phyloP scores from a whole-genome alignment of 192 early-diverging fungal genomes.

The Paraglomus brasilianum region DNA sequence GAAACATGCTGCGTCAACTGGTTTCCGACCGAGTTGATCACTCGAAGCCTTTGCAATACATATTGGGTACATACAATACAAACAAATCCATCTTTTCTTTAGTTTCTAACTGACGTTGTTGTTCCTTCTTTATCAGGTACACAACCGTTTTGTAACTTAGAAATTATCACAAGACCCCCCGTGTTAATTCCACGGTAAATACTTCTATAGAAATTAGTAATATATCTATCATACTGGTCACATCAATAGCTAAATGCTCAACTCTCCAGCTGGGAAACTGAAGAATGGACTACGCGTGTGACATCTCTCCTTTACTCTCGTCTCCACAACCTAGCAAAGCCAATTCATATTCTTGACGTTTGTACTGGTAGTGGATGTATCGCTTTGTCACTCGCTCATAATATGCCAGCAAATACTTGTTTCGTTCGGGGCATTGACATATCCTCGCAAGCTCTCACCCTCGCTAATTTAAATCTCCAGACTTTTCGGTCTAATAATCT shows the following conservation, averaged over 20 bases:
- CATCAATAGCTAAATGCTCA: conserved; percentile 6
- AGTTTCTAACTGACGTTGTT: not conserved
- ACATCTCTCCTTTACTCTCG: conserved; percentile 45
- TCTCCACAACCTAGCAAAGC: conserved; percentile 13
- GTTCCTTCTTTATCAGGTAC: conserved; percentile 48
- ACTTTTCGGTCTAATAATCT: conserved; percentile 33
- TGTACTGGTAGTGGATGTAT: conserved; percentile 91
- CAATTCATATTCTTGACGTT: conserved; percentile 75
- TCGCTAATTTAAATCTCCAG: conserved; percentile 59
- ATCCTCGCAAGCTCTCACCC: conserved; percentile 54
- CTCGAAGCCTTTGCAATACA: conserved; percentile 91
- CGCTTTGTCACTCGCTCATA: conserved; percentile 65
- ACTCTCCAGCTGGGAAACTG: conserved; percentile 79
- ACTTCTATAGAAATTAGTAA: not conserved
- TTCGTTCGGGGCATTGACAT: conserved; percentile 66
- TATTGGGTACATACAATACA: conserved; percentile 55
- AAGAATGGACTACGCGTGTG: conserved; percentile 81
- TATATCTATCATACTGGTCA: conserved; percentile 2
- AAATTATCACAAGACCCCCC: conserved; percentile 67
- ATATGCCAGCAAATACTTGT: conserved; percentile 45
- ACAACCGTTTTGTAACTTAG: conserved; percentile 81
- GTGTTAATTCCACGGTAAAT: conserved; percentile 80
- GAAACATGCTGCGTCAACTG: conserved; percentile 36
- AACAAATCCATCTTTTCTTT: not conserved
- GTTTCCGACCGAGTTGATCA: conserved; percentile 57